Evolutionary conservation across 108 stramenopile genomes (phyloP), one percentile per base, ranked within the genome.

Genomic region (Parietichytrium sp.): DNA sequence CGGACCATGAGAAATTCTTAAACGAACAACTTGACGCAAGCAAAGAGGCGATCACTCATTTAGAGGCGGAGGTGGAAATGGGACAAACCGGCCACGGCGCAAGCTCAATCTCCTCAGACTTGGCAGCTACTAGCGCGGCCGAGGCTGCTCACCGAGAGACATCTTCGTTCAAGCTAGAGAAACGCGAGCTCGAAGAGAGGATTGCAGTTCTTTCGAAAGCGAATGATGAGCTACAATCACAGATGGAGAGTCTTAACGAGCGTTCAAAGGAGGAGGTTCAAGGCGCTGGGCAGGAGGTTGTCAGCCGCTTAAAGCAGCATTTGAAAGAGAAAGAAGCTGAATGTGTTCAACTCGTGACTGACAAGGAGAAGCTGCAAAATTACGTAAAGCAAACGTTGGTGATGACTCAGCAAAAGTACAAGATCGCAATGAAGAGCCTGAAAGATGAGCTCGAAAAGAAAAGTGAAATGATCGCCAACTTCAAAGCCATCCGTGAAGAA

Each of bases 261-360:
- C 38, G 38, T n/a, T 16, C 61, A 10, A 42, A 33, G n/a, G 33
- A 72, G 2, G 61, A 33, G 23, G 10, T 6, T 6, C 61, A 45
- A 10, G 61, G 61, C 42, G 61, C 61, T n/a, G 45, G 61, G 38
- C 61, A 72, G 38, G 61, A 72, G 20, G 61, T 72, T 45, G 61
- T 72, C 38, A 42, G 45, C 38, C 61, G 45, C 38, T 42, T 72
- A 33, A 72, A 72, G 61, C 15, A 33, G 6, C 13, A 15, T 20
- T 42, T 72, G 23, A 72, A 72, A 25, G 15, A 72, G 10, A 72
- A 72, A 42, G 61, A 72, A 25, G 36, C 61, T 6, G 38, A 72
- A 27, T 36, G 33, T 20, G 38, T 72, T 38, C 61, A 72, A 3
- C 61, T 72, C 38, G 33, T 42, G 38, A 72, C 61, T 6, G 61